A percentile compares a stretch with the other conserved stretches of the same genome.
Evolutionary conservation across 768 basidiomycete genomes (phyloP).

Genomic region (Lyophyllum semitale): DNA sequence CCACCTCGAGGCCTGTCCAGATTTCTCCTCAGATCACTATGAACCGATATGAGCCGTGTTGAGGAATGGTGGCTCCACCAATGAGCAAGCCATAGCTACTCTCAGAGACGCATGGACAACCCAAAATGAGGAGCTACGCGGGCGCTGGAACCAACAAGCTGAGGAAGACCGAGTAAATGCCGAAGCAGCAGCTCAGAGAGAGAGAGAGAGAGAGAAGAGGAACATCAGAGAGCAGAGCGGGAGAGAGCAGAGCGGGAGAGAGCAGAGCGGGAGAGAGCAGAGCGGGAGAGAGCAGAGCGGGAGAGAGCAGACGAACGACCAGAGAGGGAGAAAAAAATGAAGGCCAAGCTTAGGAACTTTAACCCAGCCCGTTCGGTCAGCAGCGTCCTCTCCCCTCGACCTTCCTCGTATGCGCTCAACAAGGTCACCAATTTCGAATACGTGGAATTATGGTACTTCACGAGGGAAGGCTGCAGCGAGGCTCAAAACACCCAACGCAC

Average conservation of each 20-base stretch:
- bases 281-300: not conserved
- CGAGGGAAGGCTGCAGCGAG: slow-evolving; percentile 8
- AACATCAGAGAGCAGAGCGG: too few species aligned
- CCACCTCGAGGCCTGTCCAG: not conserved
- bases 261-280: too few species aligned
- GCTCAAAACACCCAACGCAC: not conserved
- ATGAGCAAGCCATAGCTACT: not conserved
- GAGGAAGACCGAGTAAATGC: not conserved
- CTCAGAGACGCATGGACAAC: not conserved
- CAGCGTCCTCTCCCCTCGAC: not conserved
- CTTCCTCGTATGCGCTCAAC: slow-evolving; percentile 11
- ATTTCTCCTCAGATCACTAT: not conserved
- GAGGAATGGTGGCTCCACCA: not conserved
- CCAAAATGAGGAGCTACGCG: not conserved
- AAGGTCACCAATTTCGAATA: slow-evolving; percentile 15
- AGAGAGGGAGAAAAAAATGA: not conserved
- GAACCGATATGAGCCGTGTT: not conserved
- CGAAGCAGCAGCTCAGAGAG: too few species aligned
- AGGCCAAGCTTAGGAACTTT: too few species aligned
- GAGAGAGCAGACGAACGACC: not conserved
- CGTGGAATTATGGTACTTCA: slow-evolving; percentile 14
- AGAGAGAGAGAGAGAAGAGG: too few species aligned
- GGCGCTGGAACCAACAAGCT: not conserved
- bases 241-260: too few species aligned
- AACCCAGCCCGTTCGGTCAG: not conserved